Evolutionary conservation across 75 land plant species (phyloP).

Genomic region (Azolla pinnata): DNA sequence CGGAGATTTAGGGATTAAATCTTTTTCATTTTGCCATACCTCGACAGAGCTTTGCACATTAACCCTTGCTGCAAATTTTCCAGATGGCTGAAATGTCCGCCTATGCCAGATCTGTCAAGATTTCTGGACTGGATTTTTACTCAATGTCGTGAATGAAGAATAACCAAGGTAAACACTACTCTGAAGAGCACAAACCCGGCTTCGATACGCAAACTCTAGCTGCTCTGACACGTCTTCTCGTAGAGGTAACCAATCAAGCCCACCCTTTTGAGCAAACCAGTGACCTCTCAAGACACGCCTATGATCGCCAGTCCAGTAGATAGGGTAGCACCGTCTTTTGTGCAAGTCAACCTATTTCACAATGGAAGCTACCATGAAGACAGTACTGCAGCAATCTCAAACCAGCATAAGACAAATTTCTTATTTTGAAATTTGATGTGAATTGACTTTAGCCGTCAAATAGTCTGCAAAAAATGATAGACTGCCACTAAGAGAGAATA

Average conservation of each 20-base stretch:
- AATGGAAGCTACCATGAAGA: too few relatives aligned
- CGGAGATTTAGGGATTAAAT: neutral
- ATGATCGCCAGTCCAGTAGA: conserved; percentile 95
- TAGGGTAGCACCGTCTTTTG: conserved; percentile 79
- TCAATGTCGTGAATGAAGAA: too few relatives aligned
- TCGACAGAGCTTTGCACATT: conserved; percentile 67
- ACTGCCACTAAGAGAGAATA: too few relatives aligned
- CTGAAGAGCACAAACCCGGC: conserved; percentile 37
- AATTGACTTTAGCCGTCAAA: too few relatives aligned
- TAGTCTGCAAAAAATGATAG: too few relatives aligned
- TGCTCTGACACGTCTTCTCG: conserved; percentile 95
- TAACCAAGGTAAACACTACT: too few relatives aligned
- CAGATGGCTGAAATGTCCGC: conserved; percentile 89
- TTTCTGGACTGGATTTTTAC: too few relatives aligned
- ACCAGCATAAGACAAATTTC: too few relatives aligned
- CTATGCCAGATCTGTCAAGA: conserved; percentile 95
- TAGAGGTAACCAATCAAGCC: conserved; percentile 92
- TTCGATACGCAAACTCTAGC: conserved; percentile 80
- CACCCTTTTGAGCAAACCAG: conserved; percentile 91
- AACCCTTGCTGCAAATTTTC: conserved; percentile 92
- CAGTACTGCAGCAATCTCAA: too few relatives aligned
- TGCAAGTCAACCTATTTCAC: conserved; percentile 85
- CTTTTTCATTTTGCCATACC: too few relatives aligned
- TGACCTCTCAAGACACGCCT: conserved; percentile 90
- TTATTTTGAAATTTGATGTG: too few relatives aligned